Evolutionary conservation across 495 filamentous ascomycete species (phyloP), one percentile per base, ranked within the genome.

Genomic region (Terfezia claveryi): DNA sequence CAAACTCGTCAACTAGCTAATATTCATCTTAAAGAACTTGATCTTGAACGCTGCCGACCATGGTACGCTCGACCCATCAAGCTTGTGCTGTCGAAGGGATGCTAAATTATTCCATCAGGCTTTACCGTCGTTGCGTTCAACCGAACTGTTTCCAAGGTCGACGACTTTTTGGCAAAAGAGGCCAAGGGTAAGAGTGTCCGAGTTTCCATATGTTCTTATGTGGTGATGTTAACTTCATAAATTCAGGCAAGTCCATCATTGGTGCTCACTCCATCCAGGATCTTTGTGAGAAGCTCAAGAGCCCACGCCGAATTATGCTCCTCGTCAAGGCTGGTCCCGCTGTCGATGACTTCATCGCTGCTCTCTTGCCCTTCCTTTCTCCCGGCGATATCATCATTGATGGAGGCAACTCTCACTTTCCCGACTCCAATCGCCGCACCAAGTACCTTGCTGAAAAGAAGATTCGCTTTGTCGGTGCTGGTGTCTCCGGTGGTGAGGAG

Each of bases 401-500:
- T 66, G 91, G 91, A 70, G 91, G 91, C 61, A 98, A 98, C 80
- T 96, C 92, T 51, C 91, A 98, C 74, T 98, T 82, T 80, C 91
- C 91, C 66, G 91, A 98, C 74, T 85, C 82, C 75, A 98, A 94
- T 79, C 87, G 91, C 72, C 85, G 91, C 65, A 85, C 85, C 64
- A 74, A 82, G 68, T 88, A 92, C 71, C 77, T 98, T 51, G 68
- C 71, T 23, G 66, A 67, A 65, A 98, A 98, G 80, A 81, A 85
- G 59, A 85, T 98, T 70, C 82, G 83, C 64, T 98, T 94, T 70
- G 89, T 98, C 68, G 91, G 91, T 65, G 82, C 83, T 66, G 91
- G 91, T 80, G 91, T 98, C 57, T 98, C 91, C 56, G 91, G 91
- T 72, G 91, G 91, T 75, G 91, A 98, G 77, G 91, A 98, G 77